phyloP scores from a whole-genome alignment of 306 rosid genomes.

The Mucuna pruriens region DNA sequence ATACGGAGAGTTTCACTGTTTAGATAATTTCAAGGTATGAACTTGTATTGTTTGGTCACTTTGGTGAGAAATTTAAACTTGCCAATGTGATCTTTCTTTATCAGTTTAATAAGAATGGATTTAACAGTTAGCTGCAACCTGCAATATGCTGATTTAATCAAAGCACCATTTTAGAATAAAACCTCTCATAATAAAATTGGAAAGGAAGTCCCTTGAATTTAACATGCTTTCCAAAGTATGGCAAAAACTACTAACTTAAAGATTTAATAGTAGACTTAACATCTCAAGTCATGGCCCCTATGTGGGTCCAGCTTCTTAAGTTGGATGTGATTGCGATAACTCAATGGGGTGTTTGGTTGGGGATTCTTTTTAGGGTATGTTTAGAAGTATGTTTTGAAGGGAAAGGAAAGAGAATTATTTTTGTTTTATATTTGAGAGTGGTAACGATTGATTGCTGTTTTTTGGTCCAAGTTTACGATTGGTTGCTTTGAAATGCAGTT shows the following conservation, averaged over 20 bases:
- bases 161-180: neutral
- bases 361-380: neutral
- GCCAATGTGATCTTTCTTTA: neutral
- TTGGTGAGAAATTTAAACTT: slow-evolving; percentile 16
- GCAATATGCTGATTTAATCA: slow-evolving; percentile 3
- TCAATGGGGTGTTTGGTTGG: neutral
- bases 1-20: slow-evolving; percentile 45
- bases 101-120: slow-evolving; percentile 28
- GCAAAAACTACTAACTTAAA: neutral
- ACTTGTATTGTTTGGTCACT: slow-evolving; percentile 18
- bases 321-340: neutral
- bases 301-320: neutral
- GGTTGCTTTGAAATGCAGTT: slow-evolving; percentile 54
- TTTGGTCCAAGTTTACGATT: neutral
- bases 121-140: slow-evolving; percentile 12
- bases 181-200: neutral
- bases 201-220: slow-evolving; percentile 4
- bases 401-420: neutral
- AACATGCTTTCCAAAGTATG: neutral
- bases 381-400: neutral
- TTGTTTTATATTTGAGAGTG: neutral
- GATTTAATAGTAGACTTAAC: neutral
- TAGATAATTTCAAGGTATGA: slow-evolving; percentile 70
- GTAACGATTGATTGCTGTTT: neutral
- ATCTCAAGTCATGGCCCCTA: neutral